These are phyloP conservation scores for Dactylellina drechsleri DNA, from an alignment of 2,329 filamentous ascomycete species.

Conservation along the genomic window DNA sequence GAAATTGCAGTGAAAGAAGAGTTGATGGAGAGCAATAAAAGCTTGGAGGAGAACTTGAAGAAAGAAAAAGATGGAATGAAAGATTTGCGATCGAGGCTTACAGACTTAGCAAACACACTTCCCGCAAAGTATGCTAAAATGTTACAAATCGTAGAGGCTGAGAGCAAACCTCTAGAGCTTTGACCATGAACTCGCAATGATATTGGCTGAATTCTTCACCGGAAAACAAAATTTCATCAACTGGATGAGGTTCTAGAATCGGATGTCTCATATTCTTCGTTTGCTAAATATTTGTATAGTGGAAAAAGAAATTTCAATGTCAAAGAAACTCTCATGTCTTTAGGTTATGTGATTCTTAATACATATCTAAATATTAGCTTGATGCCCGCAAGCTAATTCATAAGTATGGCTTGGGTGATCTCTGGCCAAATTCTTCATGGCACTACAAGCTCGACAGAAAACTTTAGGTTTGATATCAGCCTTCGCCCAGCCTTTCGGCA, in stretches of 20 bases:
- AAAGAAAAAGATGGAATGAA: neutral
- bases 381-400: slow-evolving; percentile 18
- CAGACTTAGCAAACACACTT: neutral
- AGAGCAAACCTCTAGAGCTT: too few species aligned
- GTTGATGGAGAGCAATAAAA: neutral
- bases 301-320: too few species aligned
- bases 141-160: too few species aligned
- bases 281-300: too few species aligned
- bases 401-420: neutral
- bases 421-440: slow-evolving; percentile 13
- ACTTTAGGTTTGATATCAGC: slow-evolving; percentile 22
- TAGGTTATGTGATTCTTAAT: neutral
- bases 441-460: slow-evolving; percentile 15
- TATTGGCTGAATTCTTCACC: too few species aligned
- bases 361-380: slow-evolving; percentile 4
- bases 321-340: too few species aligned
- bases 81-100: neutral
- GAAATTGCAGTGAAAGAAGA: neutral
- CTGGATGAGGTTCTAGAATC: too few species aligned
- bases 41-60: neutral
- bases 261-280: too few species aligned
- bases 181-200: too few species aligned
- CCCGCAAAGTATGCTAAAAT: too few species aligned
- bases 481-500: slow-evolving; percentile 19
- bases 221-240: too few species aligned